Percentiles rank a stretch among this genome's conserved stretches.
These are phyloP conservation scores for Carpinus viminea DNA, from an alignment of 306 rosid species.

Conservation along the genomic window DNA sequence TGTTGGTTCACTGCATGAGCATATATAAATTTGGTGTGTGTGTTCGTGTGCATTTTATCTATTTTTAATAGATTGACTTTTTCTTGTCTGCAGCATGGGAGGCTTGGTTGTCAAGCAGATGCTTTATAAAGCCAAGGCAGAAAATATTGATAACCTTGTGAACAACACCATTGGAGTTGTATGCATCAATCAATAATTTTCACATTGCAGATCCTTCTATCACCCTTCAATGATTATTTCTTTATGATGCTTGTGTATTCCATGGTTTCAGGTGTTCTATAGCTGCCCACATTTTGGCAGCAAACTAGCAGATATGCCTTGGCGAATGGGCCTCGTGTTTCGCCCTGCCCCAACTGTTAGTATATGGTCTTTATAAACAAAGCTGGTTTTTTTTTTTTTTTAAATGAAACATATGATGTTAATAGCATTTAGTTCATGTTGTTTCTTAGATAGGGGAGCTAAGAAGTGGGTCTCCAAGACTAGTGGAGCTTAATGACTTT, in stretches of 20 bases:
- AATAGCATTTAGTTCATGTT: conserved; percentile 26
- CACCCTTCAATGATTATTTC: not conserved
- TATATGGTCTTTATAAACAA: conserved; percentile 21
- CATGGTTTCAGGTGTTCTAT: conserved; percentile 76
- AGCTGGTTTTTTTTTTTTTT: conserved; percentile 9
- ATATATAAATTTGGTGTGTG: not conserved
- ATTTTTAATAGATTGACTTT: conserved; percentile 3
- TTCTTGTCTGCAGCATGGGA: conserved; percentile 76
- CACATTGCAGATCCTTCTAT: conserved; percentile 13
- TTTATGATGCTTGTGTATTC: conserved; percentile 23
- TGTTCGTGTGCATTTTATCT: not conserved
- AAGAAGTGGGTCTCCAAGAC: conserved; percentile 84
- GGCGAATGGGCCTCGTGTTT: conserved; percentile 92
- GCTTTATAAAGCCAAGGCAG: conserved; percentile 76
- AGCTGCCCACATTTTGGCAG: conserved; percentile 99
- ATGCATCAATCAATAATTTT: conserved; percentile 35
- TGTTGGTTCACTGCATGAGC: not conserved
- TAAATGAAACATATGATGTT: conserved; percentile 15
- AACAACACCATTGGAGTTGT: conserved; percentile 90
- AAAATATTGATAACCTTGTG: conserved; percentile 61
- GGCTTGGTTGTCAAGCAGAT: conserved; percentile 97
- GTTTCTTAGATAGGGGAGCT: conserved; percentile 86
- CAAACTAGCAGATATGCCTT: conserved; percentile 98
- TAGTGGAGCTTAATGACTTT: conserved; percentile 84
- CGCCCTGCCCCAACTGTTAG: conserved; percentile 94